Percentiles rank a stretch among this genome's conserved stretches.
Conservation (phyloP, 768 basidiomycete genomes). For the Tylopilus sp. region DNA sequence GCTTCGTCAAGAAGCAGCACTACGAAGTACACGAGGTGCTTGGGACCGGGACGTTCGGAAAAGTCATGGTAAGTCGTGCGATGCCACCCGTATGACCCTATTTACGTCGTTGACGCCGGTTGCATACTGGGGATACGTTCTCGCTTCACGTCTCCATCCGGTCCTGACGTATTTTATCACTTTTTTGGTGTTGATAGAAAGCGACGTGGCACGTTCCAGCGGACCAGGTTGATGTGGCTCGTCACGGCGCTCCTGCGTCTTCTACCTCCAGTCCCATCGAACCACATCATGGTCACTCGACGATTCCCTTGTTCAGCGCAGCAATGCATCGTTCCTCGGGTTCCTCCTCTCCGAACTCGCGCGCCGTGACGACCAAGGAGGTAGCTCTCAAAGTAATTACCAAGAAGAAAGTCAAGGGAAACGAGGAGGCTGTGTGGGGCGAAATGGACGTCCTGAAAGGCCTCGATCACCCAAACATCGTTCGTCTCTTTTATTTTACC, state of each 20-base stretch:
- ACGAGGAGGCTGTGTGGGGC: constrained; percentile 82
- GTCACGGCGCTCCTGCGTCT: constrained; percentile 53
- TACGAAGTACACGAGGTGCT: constrained; percentile 72
- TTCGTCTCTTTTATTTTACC: constrained; percentile 37
- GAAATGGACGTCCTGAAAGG: constrained; percentile 94
- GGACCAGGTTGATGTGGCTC: constrained; percentile 53
- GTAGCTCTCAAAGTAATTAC: constrained; percentile 89
- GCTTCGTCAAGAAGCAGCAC: constrained; percentile 81
- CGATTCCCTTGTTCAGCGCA: constrained; percentile 30
- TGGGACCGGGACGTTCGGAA: constrained; percentile 86
- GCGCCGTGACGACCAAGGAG: constrained; percentile 51
- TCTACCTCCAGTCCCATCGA: constrained; percentile 20
- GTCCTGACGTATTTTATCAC: neutral
- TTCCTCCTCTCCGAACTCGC: constrained; percentile 23
- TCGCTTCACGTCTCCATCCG: neutral
- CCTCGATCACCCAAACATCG: constrained; percentile 88
- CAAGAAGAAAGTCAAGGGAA: constrained; percentile 94
- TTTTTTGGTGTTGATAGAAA: constrained; percentile 37
- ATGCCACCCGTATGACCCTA: neutral
- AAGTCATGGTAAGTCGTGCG: constrained; percentile 65
- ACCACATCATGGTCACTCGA: constrained; percentile 16
- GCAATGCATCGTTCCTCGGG: constrained; percentile 20
- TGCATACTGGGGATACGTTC: constrained; percentile 2
- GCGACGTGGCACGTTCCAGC: constrained; percentile 77
- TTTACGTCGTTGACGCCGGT: neutral